Base-by-base conservation (phyloP, 1,139 yeast genomes). In the Schwanniomyces etchellsii region DNA sequence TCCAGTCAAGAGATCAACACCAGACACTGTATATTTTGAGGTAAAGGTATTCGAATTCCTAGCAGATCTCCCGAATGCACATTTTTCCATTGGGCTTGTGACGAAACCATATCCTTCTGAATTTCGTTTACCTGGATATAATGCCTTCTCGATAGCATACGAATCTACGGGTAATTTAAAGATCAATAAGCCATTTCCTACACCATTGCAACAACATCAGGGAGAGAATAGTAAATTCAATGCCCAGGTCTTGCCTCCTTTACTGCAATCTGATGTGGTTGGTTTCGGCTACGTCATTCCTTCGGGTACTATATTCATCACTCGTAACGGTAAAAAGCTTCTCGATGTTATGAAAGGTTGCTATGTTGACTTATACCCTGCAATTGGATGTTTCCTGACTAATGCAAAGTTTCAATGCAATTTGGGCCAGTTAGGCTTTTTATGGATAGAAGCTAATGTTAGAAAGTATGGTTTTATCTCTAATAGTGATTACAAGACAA, bases 401-500 rank as follows among this genome's bases (percentile, higher is more conserved):
- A 89, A 34, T 75, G 95, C 55, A 54, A 69, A 78, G 39, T 72
- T 91, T 31, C 82, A 81, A 44, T 89, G 83, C 10, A 91, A 91
- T 52, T 60, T 91, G 35, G 98, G 98, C 1, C 96, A 88, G 50
- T 61, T 79, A 29, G 98, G 97, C 1, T 91, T 78, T 58, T 96
- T 91, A 2, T 89, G 84, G 65, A 85, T 91, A 35, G 97, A 91
- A 55, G 97, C 96, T 5, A 89, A 91, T 53, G 95, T 86, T 18
- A 73, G 86, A 45, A 89, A 88, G 53, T 85, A 94, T 69, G 96
- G 96, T 3, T 81, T 91, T 44, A 95, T 95, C 16, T 69, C 76
- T 11, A 64, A 68, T 11, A 81, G 83, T 28, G 70, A 63, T 35
- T 57, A 50, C 35, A 54, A 64, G 17, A 67, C 60, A 34, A 45